These are phyloP conservation scores for Nemophila menziesii DNA, from an alignment of 257 asterid genomes.

Conservation along the genomic window DNA sequence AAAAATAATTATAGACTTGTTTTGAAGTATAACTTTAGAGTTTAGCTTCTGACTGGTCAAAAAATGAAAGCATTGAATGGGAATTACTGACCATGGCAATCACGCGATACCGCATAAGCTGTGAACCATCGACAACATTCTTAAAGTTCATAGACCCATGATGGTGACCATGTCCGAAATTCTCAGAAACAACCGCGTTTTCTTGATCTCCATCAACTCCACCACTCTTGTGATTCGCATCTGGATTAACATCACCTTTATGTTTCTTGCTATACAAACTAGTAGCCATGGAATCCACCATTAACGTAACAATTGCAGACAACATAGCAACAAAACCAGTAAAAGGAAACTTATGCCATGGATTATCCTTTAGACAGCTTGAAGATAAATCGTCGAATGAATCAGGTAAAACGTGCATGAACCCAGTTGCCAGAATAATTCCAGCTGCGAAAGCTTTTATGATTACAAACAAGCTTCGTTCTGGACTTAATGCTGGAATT, in stretches of 20 bases:
- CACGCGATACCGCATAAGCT: conserved; percentile 44
- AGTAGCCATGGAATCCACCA: conserved; percentile 49
- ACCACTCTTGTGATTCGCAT: conserved; percentile 1
- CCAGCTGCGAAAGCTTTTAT: conserved; percentile 51
- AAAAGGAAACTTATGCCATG: no score
- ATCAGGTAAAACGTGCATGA: conserved; percentile 56
- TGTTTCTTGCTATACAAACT: conserved; percentile 34
- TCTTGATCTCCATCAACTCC: conserved; percentile 16
- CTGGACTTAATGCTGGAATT: conserved; percentile 33
- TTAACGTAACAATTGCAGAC: no score
- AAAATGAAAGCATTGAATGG: neutral
- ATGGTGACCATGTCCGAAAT: conserved; percentile 24
- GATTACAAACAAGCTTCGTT: conserved; percentile 25
- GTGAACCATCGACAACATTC: conserved; percentile 14
- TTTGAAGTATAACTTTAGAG: no score
- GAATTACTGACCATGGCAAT: conserved; percentile 49
- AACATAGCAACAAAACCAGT: no score
- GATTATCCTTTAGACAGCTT: no score
- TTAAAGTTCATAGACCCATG: conserved; percentile 22
- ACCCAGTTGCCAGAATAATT: no score
- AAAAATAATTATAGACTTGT: no score
- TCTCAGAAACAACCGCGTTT: conserved; percentile 21
- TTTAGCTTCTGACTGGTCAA: no score
- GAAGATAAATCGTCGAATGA: conserved; percentile 48
- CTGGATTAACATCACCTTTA: conserved; percentile 1